phyloP scores from a whole-genome alignment of 129 eudicot genomes.

The Artemisia annua region DNA sequence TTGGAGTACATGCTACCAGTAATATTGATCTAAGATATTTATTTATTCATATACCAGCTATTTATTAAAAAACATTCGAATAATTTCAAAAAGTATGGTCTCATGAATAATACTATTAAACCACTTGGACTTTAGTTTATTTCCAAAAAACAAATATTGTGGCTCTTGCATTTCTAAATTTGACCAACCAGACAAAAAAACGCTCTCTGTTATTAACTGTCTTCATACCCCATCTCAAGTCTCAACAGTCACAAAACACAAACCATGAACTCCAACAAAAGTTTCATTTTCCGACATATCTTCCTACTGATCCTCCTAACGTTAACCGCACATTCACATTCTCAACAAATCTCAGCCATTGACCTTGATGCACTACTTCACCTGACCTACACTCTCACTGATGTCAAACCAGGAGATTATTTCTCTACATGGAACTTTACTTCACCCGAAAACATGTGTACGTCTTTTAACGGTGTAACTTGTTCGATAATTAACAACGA shows the following conservation, averaged over 20 bases:
- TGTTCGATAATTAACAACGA: conserved; percentile 34
- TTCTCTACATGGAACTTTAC: conserved; percentile 78
- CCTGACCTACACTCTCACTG: conserved; percentile 53
- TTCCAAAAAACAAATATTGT: conserved; percentile 33
- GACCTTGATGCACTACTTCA: conserved; percentile 39
- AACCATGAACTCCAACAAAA: conserved; percentile 19
- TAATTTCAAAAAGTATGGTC: no score
- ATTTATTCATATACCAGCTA: background rate
- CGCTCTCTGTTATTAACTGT: conserved; percentile 24
- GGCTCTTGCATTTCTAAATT: conserved; percentile 32
- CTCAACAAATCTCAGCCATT: conserved; percentile 15
- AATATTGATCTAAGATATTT: no score
- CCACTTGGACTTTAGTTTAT: conserved; percentile 30
- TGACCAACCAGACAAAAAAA: conserved; percentile 26
- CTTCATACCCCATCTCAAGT: conserved; percentile 4
- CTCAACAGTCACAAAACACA: conserved; percentile 9
- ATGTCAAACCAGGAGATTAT: conserved; percentile 40
- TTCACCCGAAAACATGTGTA: conserved; percentile 48
- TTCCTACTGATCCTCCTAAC: conserved; percentile 13
- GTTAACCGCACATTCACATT: conserved; percentile 19
- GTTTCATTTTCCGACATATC: conserved; percentile 17
- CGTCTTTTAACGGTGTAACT: conserved; percentile 60
- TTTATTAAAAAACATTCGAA: background rate
- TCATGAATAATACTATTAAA: background rate
- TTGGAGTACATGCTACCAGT: no score